Base-by-base conservation (phyloP, 805 yeast species). In the Candida schatavii region DNA sequence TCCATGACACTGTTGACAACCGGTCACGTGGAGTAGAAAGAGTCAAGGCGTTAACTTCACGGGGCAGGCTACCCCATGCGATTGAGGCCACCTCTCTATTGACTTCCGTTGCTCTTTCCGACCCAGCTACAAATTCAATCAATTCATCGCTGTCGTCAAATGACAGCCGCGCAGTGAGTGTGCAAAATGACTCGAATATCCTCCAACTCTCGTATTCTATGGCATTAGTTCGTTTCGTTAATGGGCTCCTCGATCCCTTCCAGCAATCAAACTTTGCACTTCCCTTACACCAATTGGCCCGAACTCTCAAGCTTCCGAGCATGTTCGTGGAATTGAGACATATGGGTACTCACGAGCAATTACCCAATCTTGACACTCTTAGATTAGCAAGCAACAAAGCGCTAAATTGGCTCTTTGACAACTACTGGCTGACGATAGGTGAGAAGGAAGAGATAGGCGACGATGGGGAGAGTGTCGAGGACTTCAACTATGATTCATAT, bases 301-400 rank as follows among this genome's bases (percentile, higher is more conserved):
- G 68, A 40, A 74, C 75, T 34, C 62, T 87, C 18, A 75, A 78
- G 1, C 66, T 93, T 19, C 96, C 98, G 0, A 71, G 82, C 25
- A 77, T 76, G 54, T 88, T 93, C 61, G 99, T 93, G 0, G 99
- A 93, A 55, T 57, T 88, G 23, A 72, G 99, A 42, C 98, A 93
- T 60, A 77, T 79, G 52, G 90, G 95, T 3, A 91, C 99, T 0
- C 99, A 93, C 60, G 98, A 91, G 52, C 67, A 70, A 14, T 61
- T 93, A 20, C 97, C 97, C 1, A 72, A 84, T 25, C 52, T 88
- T 32, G 80, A 75, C 31, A 71, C 85, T 62, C 67, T 90, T n/a
- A 68, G 95, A 29, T 55, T 68, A n/a, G 76, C 82, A 11, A 63
- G 80, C 2, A 55, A 61, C 3, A 66, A 75, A 37, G 96, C 96